These are phyloP conservation scores for Macroventuria anomochaeta DNA, from an alignment of 2,329 filamentous ascomycete genomes.

Conservation along the genomic window DNA sequence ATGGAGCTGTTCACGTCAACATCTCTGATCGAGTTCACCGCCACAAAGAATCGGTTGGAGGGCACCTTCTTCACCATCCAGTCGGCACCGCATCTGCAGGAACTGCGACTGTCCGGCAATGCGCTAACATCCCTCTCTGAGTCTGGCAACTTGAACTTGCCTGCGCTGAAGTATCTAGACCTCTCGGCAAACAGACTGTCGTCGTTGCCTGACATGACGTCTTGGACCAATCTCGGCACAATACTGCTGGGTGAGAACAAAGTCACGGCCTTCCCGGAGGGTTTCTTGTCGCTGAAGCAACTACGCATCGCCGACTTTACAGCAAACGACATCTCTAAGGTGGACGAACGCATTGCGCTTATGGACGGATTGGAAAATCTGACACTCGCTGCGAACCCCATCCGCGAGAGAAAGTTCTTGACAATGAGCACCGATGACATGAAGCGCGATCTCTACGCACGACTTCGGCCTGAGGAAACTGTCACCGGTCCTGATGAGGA, in stretches of 20 bases:
- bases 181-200: constrained; percentile 83
- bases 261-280: constrained; percentile 75
- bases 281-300: constrained; percentile 71
- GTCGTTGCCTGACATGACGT: constrained; percentile 73
- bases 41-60: constrained; percentile 77
- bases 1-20: constrained; percentile 72
- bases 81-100: constrained; percentile 70
- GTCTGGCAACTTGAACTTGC: constrained; percentile 64
- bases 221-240: constrained; percentile 75
- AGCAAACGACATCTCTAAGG: constrained; percentile 77
- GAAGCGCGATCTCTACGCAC: constrained; percentile 72
- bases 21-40: constrained; percentile 74
- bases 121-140: constrained; percentile 64
- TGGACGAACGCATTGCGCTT: constrained; percentile 77
- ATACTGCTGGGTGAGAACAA: constrained; percentile 83
- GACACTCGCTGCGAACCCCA: constrained; percentile 84
- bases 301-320: constrained; percentile 82
- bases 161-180: constrained; percentile 74
- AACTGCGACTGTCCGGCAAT: constrained; percentile 80
- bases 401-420: constrained; percentile 85
- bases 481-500: constrained; percentile 4
- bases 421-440: constrained; percentile 81
- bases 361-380: constrained; percentile 82
- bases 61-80: constrained; percentile 72
- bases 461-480: constrained; percentile 63